Evolutionary conservation across 2,329 filamentous ascomycete genomes (phyloP).

Genomic region (Fusarium globosum): DNA sequence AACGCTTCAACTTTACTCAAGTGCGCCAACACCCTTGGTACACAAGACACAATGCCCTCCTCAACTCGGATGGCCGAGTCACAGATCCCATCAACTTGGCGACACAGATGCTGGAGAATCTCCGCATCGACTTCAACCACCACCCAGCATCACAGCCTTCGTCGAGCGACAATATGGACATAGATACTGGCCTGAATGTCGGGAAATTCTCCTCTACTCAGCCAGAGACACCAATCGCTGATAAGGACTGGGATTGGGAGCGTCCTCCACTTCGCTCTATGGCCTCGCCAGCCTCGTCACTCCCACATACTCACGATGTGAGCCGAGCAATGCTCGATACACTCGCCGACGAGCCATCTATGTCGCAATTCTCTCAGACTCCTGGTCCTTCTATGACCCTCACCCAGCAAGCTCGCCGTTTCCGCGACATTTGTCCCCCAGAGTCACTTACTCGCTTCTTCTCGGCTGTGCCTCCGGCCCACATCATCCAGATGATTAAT

Average conservation of each 20-base stretch:
- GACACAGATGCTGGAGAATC: constrained; percentile 92
- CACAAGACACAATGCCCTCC: constrained; percentile 81
- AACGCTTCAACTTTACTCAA: constrained; percentile 85
- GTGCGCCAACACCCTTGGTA: constrained; percentile 96
- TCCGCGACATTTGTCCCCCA: constrained; percentile 89
- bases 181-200: constrained; percentile 65
- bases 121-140: constrained; percentile 87
- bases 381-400: constrained; percentile 84
- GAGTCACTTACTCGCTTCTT: constrained; percentile 93
- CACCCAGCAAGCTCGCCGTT: constrained; percentile 88
- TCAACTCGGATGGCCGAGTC: constrained; percentile 78
- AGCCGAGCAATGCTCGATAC: constrained; percentile 64
- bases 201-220: constrained; percentile 81
- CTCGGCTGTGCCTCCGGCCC: constrained; percentile 78
- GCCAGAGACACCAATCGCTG: constrained; percentile 80
- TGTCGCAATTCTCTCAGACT: constrained; percentile 84
- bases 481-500: constrained; percentile 82
- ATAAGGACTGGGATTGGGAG: constrained; percentile 89
- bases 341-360: constrained; percentile 86
- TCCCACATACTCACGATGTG: constrained; percentile 48
- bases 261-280: constrained; percentile 71
- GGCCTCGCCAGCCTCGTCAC: constrained; percentile 53
- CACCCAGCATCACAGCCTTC: constrained; percentile 63
- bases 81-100: constrained; percentile 85
- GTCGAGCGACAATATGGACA: constrained; percentile 71